These are phyloP conservation scores for Straminergon stramineum DNA, from an alignment of 225 moss, liverwort and hornwort genomes.

Conservation along the genomic window DNA sequence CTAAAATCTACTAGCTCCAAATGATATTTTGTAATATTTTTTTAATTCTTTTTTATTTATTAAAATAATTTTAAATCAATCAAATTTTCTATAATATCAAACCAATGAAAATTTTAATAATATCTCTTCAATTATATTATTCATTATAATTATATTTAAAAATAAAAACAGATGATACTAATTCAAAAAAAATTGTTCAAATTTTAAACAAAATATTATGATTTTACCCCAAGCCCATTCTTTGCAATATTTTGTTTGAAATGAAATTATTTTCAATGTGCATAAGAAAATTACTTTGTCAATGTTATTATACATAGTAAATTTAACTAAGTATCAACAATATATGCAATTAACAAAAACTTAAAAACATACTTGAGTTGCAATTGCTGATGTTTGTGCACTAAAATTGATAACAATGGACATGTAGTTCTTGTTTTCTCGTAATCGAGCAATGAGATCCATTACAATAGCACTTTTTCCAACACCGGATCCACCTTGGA, in stretches of 20 bases:
- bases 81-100: neutral
- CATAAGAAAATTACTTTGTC: neutral
- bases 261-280: neutral
- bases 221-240: neutral
- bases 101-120: neutral
- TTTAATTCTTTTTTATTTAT: neutral
- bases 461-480: slow-evolving; percentile 86
- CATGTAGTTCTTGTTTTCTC: slow-evolving; percentile 59
- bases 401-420: slow-evolving; percentile 81
- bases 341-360: too few species aligned
- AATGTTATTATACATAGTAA: neutral
- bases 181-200: too few species aligned
- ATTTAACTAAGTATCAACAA: neutral
- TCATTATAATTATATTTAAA: too few species aligned
- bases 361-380: slow-evolving; percentile 46
- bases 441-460: slow-evolving; percentile 45
- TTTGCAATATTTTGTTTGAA: neutral
- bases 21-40: too few species aligned
- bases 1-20: neutral
- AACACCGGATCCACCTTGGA: slow-evolving; percentile 72
- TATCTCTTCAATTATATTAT: neutral
- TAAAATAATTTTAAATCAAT: neutral
- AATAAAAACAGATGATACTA: too few species aligned
- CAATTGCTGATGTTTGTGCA: slow-evolving; percentile 85
- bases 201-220: neutral